Conservation (phyloP, 2,329 filamentous ascomycete species). For the Fusarium multiceps region DNA sequence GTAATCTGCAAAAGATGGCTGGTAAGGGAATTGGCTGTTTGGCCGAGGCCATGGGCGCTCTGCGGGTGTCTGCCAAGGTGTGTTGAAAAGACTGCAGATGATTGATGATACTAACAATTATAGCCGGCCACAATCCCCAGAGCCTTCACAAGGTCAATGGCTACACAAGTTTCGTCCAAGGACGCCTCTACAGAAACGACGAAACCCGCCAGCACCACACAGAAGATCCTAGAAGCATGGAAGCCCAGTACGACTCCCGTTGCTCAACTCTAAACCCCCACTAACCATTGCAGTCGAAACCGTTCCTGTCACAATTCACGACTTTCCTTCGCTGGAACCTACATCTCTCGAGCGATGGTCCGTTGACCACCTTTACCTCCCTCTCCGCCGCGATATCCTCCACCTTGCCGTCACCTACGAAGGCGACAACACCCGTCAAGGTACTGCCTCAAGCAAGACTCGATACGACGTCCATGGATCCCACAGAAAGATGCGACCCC, state of each 20-base stretch:
- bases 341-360: conserved; percentile 81
- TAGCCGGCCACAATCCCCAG: conserved; percentile 53
- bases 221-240: conserved; percentile 55
- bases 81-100: conserved; percentile 32
- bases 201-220: conserved; percentile 39
- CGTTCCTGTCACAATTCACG: conserved; percentile 87
- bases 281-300: conserved; percentile 60
- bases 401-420: conserved; percentile 94
- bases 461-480: conserved; percentile 87
- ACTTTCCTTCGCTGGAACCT: conserved; percentile 90
- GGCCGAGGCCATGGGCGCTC: conserved; percentile 62
- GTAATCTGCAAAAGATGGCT: conserved; percentile 52
- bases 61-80: conserved; percentile 60
- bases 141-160: conserved; percentile 66
- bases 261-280: not conserved
- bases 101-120: conserved; percentile 18
- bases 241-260: conserved; percentile 55
- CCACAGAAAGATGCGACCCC: conserved; percentile 80
- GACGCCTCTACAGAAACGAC: conserved; percentile 50
- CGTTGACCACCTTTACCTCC: conserved; percentile 84
- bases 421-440: conserved; percentile 87
- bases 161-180: conserved; percentile 60
- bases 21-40: conserved; percentile 62
- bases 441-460: conserved; percentile 85
- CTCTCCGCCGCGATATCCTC: conserved; percentile 89